These are phyloP conservation scores for Prototheca cutis DNA, from an alignment of 163 green algal genomes.

Conservation along the genomic window DNA sequence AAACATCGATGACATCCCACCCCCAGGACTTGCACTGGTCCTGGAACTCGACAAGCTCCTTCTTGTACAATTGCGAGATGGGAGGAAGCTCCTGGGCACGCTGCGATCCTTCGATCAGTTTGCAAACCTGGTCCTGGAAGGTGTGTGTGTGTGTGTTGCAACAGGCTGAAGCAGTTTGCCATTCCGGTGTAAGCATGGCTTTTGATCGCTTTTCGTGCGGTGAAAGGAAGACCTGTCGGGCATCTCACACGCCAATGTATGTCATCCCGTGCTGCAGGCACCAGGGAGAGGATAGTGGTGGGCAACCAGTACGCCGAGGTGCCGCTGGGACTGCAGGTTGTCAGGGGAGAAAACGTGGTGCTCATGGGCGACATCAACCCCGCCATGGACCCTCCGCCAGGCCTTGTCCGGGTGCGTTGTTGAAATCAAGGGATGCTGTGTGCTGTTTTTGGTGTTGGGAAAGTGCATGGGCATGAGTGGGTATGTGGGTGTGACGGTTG, in stretches of 20 bases:
- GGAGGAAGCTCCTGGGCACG: constrained; percentile 81
- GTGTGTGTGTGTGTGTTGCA: no score
- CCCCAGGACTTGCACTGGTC: not conserved
- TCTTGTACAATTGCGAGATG: constrained; percentile 81
- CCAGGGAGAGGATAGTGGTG: constrained; percentile 86
- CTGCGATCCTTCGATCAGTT: constrained; percentile 93
- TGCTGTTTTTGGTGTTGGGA: no score
- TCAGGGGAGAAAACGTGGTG: constrained; percentile 95
- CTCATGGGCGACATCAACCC: constrained; percentile 74
- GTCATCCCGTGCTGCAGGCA: constrained; percentile 11
- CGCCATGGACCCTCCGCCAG: constrained; percentile 26
- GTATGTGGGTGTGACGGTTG: no score
- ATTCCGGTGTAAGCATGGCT: no score
- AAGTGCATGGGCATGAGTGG: no score
- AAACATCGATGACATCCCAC: not conserved
- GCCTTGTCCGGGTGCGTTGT: constrained; percentile 15
- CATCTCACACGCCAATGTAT: no score
- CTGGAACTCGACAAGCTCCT: constrained; percentile 61
- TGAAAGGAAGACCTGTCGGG: no score
- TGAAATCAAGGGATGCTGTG: no score
- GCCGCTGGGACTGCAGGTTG: constrained; percentile 80
- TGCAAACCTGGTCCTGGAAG: constrained; percentile 90
- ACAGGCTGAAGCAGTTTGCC: no score
- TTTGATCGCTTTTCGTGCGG: no score
- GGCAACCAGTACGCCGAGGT: constrained; percentile 75